These are phyloP conservation scores for Solanum sejunctum DNA, from an alignment of 257 asterid genomes.

Conservation along the genomic window DNA sequence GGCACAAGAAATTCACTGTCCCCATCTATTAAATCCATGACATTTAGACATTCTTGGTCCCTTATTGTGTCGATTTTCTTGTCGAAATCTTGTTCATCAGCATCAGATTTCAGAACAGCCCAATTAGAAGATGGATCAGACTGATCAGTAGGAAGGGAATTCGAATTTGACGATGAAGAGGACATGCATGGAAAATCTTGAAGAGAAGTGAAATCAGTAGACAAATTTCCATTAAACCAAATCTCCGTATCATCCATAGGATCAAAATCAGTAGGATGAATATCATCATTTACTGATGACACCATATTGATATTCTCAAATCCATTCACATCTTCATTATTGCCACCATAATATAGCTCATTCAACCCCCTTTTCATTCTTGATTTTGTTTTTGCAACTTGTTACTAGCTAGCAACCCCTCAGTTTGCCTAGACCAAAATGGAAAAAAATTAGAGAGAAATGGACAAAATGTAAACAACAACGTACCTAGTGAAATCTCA, in stretches of 20 bases:
- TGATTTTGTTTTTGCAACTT: not conserved
- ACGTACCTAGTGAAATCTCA: too few relatives aligned
- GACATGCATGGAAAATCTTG: constrained; percentile 61
- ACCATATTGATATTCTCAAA: not conserved
- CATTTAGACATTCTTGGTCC: constrained; percentile 34
- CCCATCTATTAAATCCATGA: constrained; percentile 51
- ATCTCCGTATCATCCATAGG: constrained; percentile 32
- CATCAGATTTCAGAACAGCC: constrained; percentile 22
- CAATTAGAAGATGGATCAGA: constrained; percentile 16
- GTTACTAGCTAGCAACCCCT: not conserved
- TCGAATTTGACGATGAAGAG: constrained; percentile 25
- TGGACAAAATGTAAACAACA: not conserved
- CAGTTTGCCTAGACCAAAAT: not conserved
- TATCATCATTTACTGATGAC: not conserved
- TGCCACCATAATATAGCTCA: not conserved
- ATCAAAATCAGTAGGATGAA: constrained; percentile 5
- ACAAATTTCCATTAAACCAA: constrained; percentile 37
- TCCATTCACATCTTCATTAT: constrained; percentile 9
- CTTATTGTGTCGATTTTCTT: not conserved
- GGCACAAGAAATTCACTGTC: constrained; percentile 64
- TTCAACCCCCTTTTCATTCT: not conserved
- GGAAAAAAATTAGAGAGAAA: not conserved
- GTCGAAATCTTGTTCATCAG: constrained; percentile 17
- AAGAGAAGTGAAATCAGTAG: constrained; percentile 46
- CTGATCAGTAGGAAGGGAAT: constrained; percentile 15